Evolutionary conservation across 2,329 filamentous ascomycete species (phyloP).

Genomic region (Venturia asperata): DNA sequence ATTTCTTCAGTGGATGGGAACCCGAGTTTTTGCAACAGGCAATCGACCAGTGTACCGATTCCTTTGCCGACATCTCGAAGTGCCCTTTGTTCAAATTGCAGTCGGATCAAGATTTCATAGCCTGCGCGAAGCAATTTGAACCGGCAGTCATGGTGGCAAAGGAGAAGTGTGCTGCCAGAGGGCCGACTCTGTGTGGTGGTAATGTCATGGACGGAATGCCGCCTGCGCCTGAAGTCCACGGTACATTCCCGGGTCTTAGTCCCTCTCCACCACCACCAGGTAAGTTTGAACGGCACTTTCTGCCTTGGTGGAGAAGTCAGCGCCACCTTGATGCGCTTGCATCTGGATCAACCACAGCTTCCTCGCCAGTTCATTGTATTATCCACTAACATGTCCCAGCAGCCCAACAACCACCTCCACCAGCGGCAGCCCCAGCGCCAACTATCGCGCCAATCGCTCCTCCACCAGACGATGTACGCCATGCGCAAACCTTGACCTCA

Average conservation of each 20-base stretch:
- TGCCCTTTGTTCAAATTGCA: not conserved
- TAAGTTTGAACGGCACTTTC: not conserved
- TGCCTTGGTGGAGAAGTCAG: too few relatives aligned
- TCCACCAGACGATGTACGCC: not conserved
- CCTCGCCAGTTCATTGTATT: not conserved
- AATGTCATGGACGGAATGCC: not conserved
- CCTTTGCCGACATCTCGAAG: not conserved
- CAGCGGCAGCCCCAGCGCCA: not conserved
- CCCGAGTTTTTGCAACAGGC: constrained; percentile 60
- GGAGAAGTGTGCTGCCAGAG: not conserved
- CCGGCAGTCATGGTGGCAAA: not conserved
- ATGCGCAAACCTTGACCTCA: not conserved
- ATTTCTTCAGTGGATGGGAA: constrained; percentile 78
- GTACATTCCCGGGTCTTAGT: too few relatives aligned
- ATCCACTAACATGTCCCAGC: not conserved
- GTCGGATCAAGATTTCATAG: not conserved
- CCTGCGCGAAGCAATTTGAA: not conserved
- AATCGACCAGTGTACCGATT: constrained; percentile 40
- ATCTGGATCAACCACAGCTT: not conserved
- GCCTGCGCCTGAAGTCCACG: not conserved
- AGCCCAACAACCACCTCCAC: not conserved
- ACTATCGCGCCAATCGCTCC: not conserved
- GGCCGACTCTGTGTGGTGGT: not conserved
- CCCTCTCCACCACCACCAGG: not conserved
- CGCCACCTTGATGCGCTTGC: not conserved